These are phyloP conservation scores for Torulaspora microellipsoides DNA, from an alignment of 805 yeast genomes.

Conservation along the genomic window DNA sequence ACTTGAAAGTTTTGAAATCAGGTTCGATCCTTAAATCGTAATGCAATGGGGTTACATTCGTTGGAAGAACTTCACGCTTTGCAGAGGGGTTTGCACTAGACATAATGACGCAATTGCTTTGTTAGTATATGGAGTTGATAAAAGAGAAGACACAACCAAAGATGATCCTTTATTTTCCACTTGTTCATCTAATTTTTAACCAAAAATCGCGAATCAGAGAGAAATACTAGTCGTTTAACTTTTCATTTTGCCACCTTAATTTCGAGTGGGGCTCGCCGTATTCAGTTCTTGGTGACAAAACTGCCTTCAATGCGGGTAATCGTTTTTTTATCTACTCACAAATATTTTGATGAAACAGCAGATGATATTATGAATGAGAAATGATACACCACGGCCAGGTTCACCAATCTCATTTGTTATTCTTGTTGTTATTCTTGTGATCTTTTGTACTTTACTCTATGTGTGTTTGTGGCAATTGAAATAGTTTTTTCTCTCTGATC, in stretches of 20 bases:
- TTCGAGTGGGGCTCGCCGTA: neutral
- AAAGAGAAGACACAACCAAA: neutral
- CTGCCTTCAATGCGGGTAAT: slow-evolving; percentile 1
- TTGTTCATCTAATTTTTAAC: too few relatives aligned
- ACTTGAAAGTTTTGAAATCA: slow-evolving; percentile 52
- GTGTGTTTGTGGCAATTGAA: too few relatives aligned
- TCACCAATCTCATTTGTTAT: too few relatives aligned
- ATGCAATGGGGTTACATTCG: slow-evolving; percentile 64
- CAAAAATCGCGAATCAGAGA: too few relatives aligned
- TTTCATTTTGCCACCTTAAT: slow-evolving; percentile 6
- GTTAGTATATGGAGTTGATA: neutral
- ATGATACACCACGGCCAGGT: too few relatives aligned
- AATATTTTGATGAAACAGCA: too few relatives aligned
- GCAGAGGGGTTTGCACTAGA: slow-evolving; percentile 8
- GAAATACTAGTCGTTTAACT: neutral
- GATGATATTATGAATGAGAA: neutral
- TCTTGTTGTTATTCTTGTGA: too few relatives aligned
- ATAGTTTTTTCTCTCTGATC: too few relatives aligned
- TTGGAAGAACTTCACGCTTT: slow-evolving; percentile 50
- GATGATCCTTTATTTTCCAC: neutral
- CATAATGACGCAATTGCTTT: slow-evolving; percentile 4
- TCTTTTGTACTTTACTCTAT: too few relatives aligned
- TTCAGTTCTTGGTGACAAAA: too few relatives aligned
- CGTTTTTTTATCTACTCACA: neutral
- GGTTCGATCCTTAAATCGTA: slow-evolving; percentile 70